These are phyloP conservation scores for Amborella trichopoda DNA, from an alignment of 164 flowering plant genomes.

Conservation along the genomic window DNA sequence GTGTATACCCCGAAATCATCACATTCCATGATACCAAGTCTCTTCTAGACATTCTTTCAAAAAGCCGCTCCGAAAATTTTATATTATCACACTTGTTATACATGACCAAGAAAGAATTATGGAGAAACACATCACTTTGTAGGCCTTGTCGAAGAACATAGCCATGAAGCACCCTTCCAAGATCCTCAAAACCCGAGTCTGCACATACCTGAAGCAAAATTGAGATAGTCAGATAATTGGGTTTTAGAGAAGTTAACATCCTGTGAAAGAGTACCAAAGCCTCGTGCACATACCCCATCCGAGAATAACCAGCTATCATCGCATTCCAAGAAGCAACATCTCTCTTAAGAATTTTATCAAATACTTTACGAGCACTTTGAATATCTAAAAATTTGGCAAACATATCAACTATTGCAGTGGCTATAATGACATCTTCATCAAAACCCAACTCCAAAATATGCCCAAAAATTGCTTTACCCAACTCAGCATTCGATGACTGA, in stretches of 20 bases:
- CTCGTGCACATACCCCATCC: constrained; percentile 4
- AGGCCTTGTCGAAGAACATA: background rate
- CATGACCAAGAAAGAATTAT: constrained; percentile 5
- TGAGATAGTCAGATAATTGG: constrained; percentile 6
- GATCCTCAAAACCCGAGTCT: background rate
- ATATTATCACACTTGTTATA: constrained; percentile 3
- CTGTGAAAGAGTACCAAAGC: background rate
- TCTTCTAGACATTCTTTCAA: constrained; percentile 1
- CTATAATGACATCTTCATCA: background rate
- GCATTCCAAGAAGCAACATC: constrained; percentile 7
- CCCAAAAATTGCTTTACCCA: too few relatives aligned
- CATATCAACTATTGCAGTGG: background rate
- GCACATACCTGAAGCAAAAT: constrained; percentile 9
- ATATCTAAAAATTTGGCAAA: constrained; percentile 1
- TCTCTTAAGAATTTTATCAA: constrained; percentile 5
- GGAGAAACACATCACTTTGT: constrained; percentile 5
- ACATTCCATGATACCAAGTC: constrained; percentile 12
- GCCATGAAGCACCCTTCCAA: constrained; percentile 7
- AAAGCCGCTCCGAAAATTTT: background rate
- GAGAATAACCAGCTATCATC: constrained; percentile 2
- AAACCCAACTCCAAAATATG: too few relatives aligned
- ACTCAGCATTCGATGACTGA: too few relatives aligned
- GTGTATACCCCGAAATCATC: constrained; percentile 4
- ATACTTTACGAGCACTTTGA: constrained; percentile 1
- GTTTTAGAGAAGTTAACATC: constrained; percentile 1